These are phyloP conservation scores for Aquilaria malaccensis DNA, from an alignment of 345 rosid genomes.

Conservation along the genomic window DNA sequence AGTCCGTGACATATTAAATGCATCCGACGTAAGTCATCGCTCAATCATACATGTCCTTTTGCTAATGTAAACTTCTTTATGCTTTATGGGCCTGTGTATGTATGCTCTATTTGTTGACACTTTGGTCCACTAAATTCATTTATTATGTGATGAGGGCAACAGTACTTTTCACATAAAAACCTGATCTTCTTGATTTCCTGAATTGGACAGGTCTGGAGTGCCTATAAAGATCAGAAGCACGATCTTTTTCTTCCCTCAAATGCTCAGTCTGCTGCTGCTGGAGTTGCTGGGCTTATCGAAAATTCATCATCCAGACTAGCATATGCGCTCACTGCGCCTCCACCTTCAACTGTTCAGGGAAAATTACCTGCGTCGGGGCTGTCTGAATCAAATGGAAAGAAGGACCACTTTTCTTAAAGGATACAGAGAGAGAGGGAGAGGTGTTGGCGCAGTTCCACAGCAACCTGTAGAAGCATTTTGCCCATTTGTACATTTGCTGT, in stretches of 20 bases:
- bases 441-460: not conserved
- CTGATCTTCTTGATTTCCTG: not conserved
- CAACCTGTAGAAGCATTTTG: constrained; percentile 3
- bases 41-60: not conserved
- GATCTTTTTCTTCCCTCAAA: constrained; percentile 95
- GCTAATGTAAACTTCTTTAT: too few relatives aligned
- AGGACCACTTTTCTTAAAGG: constrained; percentile 22
- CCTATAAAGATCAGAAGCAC: constrained; percentile 96
- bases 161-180: too few relatives aligned
- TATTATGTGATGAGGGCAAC: too few relatives aligned
- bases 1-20: constrained; percentile 75
- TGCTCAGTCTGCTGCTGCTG: constrained; percentile 88
- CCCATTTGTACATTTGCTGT: constrained; percentile 23
- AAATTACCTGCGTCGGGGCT: constrained; percentile 25
- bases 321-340: constrained; percentile 81
- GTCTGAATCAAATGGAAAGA: constrained; percentile 32
- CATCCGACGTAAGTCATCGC: constrained; percentile 76
- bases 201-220: constrained; percentile 74
- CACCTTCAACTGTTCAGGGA: constrained; percentile 32
- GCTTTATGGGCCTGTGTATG: constrained; percentile 1
- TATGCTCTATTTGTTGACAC: too few relatives aligned
- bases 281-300: constrained; percentile 95
- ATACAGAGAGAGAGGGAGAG: not conserved
- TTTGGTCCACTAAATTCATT: too few relatives aligned
- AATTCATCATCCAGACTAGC: constrained; percentile 69